These are phyloP conservation scores for Leccinum colubrinum DNA, from an alignment of 1,284 basidiomycete genomes.

Conservation along the genomic window DNA sequence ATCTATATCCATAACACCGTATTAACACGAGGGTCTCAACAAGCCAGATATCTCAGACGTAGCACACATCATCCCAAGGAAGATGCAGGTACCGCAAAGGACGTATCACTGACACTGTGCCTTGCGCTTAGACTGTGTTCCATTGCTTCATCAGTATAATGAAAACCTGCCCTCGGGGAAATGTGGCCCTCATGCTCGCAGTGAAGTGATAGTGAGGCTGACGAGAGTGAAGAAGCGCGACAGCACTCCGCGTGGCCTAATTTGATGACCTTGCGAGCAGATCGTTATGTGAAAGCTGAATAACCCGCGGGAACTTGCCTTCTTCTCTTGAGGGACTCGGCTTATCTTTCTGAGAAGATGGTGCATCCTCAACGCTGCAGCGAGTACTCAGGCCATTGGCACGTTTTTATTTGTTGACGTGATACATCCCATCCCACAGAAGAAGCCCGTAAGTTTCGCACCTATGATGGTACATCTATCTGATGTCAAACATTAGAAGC, in stretches of 20 bases:
- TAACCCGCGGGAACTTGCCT: constrained; percentile 18
- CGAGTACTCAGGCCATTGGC: neutral
- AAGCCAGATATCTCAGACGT: constrained; percentile 6
- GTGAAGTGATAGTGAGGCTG: constrained; percentile 8
- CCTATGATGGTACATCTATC: neutral
- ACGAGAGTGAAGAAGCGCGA: constrained; percentile 16
- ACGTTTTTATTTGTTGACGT: constrained; percentile 12
- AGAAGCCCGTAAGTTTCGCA: neutral
- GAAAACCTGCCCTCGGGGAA: constrained; percentile 26
- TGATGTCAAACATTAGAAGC: neutral
- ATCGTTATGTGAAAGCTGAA: constrained; percentile 1
- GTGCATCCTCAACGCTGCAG: neutral
- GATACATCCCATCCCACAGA: constrained; percentile 6
- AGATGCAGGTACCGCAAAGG: constrained; percentile 15
- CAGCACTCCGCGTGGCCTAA: neutral
- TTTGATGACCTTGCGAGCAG: constrained; percentile 1
- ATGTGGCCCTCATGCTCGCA: constrained; percentile 10
- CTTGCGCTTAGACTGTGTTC: constrained; percentile 20
- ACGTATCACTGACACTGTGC: constrained; percentile 11
- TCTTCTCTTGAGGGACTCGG: constrained; percentile 11
- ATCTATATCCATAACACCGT: constrained; percentile 12
- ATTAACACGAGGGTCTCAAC: constrained; percentile 7
- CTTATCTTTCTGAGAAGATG: constrained; percentile 21
- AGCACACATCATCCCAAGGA: constrained; percentile 12
- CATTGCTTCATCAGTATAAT: constrained; percentile 28